Percentiles rank a stretch among this genome's conserved stretches.
Conservation (phyloP, 805 yeast species). For the Sugiyamaella mastotermitis region DNA sequence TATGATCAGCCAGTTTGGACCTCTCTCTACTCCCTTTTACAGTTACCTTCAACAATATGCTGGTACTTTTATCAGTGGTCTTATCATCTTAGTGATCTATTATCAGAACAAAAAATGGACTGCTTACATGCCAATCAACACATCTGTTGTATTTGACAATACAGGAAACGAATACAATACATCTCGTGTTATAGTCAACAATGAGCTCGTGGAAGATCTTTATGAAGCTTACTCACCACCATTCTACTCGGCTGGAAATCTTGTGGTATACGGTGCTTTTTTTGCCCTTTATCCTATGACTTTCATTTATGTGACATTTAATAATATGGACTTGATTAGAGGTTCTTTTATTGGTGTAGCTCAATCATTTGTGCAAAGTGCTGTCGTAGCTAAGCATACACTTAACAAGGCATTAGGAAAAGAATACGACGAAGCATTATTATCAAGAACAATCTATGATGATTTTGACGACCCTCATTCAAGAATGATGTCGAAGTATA, state of each 20-base stretch:
- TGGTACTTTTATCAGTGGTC: slow-evolving; percentile 41
- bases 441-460: slow-evolving; percentile 5
- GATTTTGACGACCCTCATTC: slow-evolving; percentile 18
- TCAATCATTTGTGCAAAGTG: slow-evolving; percentile 6
- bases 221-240: slow-evolving; percentile 52
- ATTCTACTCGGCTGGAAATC: slow-evolving; percentile 49
- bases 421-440: no score
- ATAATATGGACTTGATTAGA: slow-evolving; percentile 12
- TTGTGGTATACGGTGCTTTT: slow-evolving; percentile 47
- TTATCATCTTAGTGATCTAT: slow-evolving; percentile 44
- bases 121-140: slow-evolving; percentile 53
- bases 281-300: slow-evolving; percentile 50
- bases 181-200: slow-evolving; percentile 38
- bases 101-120: slow-evolving; percentile 43
- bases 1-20: slow-evolving; percentile 34
- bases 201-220: slow-evolving; percentile 36
- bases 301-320: slow-evolving; percentile 33
- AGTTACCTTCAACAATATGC: slow-evolving; percentile 25
- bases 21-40: slow-evolving; percentile 40
- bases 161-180: slow-evolving; percentile 46
- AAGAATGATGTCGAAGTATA: slow-evolving; percentile 44
- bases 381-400: slow-evolving; percentile 38
- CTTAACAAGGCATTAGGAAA: slow-evolving; percentile 47
- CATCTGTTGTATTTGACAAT: slow-evolving; percentile 48
- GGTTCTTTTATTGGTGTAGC: slow-evolving; percentile 16